These are phyloP conservation scores for Sugiyamaella neomexicana DNA, from an alignment of 1,139 yeast genomes.

Conservation along the genomic window DNA sequence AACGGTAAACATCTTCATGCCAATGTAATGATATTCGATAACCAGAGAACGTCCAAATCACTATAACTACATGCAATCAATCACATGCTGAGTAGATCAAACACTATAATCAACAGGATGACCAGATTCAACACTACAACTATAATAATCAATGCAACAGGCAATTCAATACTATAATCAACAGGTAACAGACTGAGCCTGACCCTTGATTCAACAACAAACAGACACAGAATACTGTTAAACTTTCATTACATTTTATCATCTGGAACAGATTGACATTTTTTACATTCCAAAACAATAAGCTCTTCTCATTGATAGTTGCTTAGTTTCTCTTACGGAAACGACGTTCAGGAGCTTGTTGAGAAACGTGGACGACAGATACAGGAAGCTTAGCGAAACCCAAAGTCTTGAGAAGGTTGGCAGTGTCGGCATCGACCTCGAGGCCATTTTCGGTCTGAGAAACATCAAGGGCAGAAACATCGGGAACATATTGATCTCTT, in stretches of 20 bases:
- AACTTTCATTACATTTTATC: slow-evolving; percentile 12
- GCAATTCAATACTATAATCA: no score
- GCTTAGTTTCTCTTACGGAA: slow-evolving; percentile 88
- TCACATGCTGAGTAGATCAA: no score
- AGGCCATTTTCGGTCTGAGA: slow-evolving; percentile 95
- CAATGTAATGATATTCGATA: no score
- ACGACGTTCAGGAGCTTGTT: slow-evolving; percentile 90
- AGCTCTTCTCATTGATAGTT: background rate
- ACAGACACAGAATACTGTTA: background rate
- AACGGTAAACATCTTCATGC: no score
- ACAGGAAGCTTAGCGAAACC: slow-evolving; percentile 91
- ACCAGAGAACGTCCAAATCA: no score
- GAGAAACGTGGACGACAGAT: slow-evolving; percentile 87
- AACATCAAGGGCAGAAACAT: slow-evolving; percentile 98
- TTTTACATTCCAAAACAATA: slow-evolving; percentile 13
- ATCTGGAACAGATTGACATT: slow-evolving; percentile 9
- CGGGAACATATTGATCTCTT: slow-evolving; percentile 99
- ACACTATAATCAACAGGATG: no score
- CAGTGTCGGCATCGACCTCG: slow-evolving; percentile 97
- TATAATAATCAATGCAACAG: no score
- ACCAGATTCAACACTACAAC: no score
- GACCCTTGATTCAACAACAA: background rate
- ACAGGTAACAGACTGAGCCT: background rate
- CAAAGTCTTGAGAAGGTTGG: slow-evolving; percentile 91
- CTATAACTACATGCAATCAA: no score